These are phyloP conservation scores for Penicillium sp. DNA, from an alignment of 2,329 filamentous ascomycete genomes.

Conservation along the genomic window DNA sequence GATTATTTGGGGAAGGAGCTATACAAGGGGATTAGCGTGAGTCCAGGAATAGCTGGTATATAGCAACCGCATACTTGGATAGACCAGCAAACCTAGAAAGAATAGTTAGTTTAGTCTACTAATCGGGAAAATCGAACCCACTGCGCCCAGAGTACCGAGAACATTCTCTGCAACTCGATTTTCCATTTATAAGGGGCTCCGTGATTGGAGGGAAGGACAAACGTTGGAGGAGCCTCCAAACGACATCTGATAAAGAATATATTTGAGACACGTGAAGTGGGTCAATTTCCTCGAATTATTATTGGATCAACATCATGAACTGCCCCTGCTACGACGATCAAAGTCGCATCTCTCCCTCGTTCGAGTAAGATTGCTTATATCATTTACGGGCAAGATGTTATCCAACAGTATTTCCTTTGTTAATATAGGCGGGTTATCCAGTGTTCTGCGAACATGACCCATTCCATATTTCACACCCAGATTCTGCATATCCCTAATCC, in stretches of 20 bases:
- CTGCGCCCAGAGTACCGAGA: slow-evolving; percentile 34
- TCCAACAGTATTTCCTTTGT: background rate
- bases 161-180: slow-evolving; percentile 31
- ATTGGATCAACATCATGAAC: background rate
- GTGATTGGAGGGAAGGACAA: background rate
- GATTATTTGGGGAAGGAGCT: slow-evolving; percentile 68
- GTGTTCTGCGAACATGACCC: background rate
- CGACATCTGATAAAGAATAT: background rate
- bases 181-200: slow-evolving; percentile 21
- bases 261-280: background rate
- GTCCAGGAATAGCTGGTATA: background rate
- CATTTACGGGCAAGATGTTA: background rate
- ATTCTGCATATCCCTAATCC: background rate
- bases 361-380: background rate
- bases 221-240: background rate
- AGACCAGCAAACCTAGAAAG: slow-evolving; percentile 60
- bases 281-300: background rate
- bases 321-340: background rate
- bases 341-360: background rate
- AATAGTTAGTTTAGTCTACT: slow-evolving; percentile 2
- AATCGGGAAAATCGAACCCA: slow-evolving; percentile 9
- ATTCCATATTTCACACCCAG: background rate
- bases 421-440: background rate
- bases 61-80: slow-evolving; percentile 52
- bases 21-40: slow-evolving; percentile 7